A percentile compares a stretch with the other conserved stretches of the same genome.
These are phyloP conservation scores for Hypocreales sp. DNA, from an alignment of 2,329 filamentous ascomycete genomes.

Conservation along the genomic window DNA sequence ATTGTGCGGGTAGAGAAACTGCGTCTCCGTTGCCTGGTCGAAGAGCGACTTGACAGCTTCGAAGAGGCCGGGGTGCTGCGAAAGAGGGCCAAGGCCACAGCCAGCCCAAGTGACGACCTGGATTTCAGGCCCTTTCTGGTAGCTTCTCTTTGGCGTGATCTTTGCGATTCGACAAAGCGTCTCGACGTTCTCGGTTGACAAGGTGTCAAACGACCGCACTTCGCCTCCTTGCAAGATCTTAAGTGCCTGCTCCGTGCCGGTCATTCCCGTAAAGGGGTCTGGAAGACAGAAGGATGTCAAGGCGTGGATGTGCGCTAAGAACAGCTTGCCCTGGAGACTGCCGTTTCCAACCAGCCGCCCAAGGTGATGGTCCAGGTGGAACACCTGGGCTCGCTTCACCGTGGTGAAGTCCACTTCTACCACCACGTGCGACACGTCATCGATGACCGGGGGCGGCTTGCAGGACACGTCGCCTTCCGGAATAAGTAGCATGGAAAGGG, in stretches of 20 bases:
- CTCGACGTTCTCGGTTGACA: neutral
- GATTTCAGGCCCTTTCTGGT: neutral
- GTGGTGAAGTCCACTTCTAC: conserved; percentile 16
- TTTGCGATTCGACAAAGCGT: neutral
- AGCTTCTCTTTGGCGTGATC: neutral
- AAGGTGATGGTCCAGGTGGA: conserved; percentile 28
- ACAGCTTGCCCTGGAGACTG: conserved; percentile 32
- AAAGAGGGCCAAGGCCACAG: neutral
- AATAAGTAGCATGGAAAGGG: conserved; percentile 21
- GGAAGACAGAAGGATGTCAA: conserved; percentile 33
- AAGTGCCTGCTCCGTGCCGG: conserved; percentile 37
- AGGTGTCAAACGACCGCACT: conserved; percentile 19
- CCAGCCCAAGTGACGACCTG: neutral
- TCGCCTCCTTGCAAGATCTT: conserved; percentile 29
- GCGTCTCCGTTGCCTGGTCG: neutral
- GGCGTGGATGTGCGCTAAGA: conserved; percentile 33
- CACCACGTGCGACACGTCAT: too few species aligned
- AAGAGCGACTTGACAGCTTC: neutral
- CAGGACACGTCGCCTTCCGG: conserved; percentile 12
- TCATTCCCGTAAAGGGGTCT: conserved; percentile 29
- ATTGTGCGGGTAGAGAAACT: neutral
- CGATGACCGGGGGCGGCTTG: too few species aligned
- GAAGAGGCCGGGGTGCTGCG: conserved; percentile 1
- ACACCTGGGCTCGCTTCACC: conserved; percentile 18
- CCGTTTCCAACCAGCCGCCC: conserved; percentile 33